Base-by-base conservation (phyloP, 139 green algal species). In the Coelastrella sp. region DNA sequence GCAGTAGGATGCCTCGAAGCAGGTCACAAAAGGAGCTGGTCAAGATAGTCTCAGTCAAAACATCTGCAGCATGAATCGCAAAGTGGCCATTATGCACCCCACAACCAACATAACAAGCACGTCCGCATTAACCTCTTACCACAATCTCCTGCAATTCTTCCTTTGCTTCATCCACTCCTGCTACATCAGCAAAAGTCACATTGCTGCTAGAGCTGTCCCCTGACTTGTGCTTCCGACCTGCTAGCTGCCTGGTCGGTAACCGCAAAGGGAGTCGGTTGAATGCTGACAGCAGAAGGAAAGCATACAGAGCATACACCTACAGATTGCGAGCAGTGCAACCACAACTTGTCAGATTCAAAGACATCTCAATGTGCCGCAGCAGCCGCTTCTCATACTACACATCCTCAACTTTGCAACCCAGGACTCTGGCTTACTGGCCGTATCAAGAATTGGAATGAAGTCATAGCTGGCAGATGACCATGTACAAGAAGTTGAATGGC, bases 111-210 rank as follows among this genome's bases (percentile, higher is more conserved):
- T 0, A 13, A 57, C 45, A 23, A 57, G 45, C 11, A 13, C 15
- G 45, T 57, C 0, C 45, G 15, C 1, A 66, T 38, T 8, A 74
- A 2, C 66, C 35, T 60, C 92, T 51, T 82, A 95, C 93, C 88
- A 98, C 95, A 59, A 98, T 92, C 88, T 98, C 95, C 75, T 92
- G 79, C 40, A 98, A 89, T 90, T 98, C 95, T 90, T 96, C 93
- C 84, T 98, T 98, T 32, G 95, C 95, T 79, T 96, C 93, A 59
- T 97, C 95, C 62, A 98, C 93, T 0, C 95, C 95, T 27, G 95
- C 95, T 71, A 98, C 94, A 66, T 98, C 95, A 68, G 91, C 94
- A 93, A 98, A 98, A 7, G 84, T 90, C 68, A 91, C 81, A 23
- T 35, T n/a, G 30, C 41, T 74, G 82, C 53, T 68, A 5, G 30